Base-by-base conservation (phyloP, 345 rosid genomes). In the Reutealis trisperma region DNA sequence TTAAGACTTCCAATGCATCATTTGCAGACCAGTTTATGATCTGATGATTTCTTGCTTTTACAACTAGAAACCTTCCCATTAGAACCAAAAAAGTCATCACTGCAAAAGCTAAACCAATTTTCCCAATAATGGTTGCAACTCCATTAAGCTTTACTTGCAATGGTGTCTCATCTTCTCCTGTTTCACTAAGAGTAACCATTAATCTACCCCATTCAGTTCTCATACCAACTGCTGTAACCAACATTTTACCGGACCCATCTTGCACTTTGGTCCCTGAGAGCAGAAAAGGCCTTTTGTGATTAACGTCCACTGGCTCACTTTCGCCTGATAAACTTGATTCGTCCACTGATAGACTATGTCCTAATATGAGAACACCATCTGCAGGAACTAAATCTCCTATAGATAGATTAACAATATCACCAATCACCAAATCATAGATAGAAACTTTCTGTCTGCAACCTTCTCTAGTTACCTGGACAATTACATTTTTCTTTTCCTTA, bases 131-230 rank as follows among this genome's bases (percentile, higher is more conserved):
- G 41, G 97, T 94, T 22, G 98, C 98, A 57, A 94, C 98, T 19
- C 98, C 98, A 72, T 94, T 92, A 73, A 94, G 92, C 87, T 94
- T 94, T 80, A 94, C 98, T 82, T 94, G 98, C 79, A 94, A 83
- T 27, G 98, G 98, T 19, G 83, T 80, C 52, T 80, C 83, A 0
- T 80, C 83, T 12, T 71, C 79, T 18, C 79, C 83, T 1, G 64
- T 89, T 66, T 91, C 97, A 68, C 84, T 86, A 24, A 93, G 51
- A 73, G 97, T 93, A 72, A 85, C 98, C 98, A 94, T 91, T 83
- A 94, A 82, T 89, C 88, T 91, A 47, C 98, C 98, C 98, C 98
- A 94, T 78, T 94, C 97, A 37, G 98, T 94, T 77, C 87, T 88
- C 98, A 94, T 94, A 66, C 98, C 98, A 78, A 94, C 98, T 25